A percentile compares a stretch with the other conserved stretches of the same genome.
phyloP scores from a whole-genome alignment of 805 yeast genomes.

The Yarrowia keelungensis region DNA sequence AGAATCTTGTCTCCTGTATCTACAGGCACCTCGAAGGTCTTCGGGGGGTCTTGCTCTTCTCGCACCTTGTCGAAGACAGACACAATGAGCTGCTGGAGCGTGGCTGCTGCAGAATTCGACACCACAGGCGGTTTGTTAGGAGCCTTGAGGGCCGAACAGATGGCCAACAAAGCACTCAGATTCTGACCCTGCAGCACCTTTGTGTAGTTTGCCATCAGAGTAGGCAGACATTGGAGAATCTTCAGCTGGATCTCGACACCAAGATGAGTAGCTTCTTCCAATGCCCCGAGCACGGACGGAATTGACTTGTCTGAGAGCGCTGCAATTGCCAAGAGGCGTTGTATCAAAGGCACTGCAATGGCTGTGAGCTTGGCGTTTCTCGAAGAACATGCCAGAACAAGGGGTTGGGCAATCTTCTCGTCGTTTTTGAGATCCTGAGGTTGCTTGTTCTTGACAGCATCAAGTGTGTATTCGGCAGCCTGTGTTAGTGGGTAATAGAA shows the following conservation, averaged over 20 bases:
- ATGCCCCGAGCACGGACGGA: constrained; percentile 66
- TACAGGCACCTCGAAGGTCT: constrained; percentile 52
- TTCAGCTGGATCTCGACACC: constrained; percentile 86
- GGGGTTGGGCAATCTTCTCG: constrained; percentile 69
- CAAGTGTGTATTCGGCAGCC: constrained; percentile 33
- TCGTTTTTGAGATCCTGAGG: constrained; percentile 52
- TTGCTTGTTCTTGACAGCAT: constrained; percentile 23
- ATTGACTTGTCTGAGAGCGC: constrained; percentile 62
- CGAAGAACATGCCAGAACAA: constrained; percentile 72
- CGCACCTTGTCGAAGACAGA: constrained; percentile 74
- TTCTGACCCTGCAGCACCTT: constrained; percentile 60
- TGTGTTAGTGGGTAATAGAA: constrained; percentile 7
- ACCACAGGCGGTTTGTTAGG: constrained; percentile 77
- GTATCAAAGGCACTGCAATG: constrained; percentile 74
- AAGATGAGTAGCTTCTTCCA: constrained; percentile 74
- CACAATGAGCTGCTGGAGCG: constrained; percentile 83
- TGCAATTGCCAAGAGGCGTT: constrained; percentile 61
- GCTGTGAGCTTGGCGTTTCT: constrained; percentile 76
- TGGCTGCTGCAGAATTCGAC: constrained; percentile 89
- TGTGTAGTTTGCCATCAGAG: constrained; percentile 70
- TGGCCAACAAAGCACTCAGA: constrained; percentile 64
- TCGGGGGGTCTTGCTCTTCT: constrained; percentile 49
- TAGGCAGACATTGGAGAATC: constrained; percentile 81
- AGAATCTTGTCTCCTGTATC: constrained; percentile 56
- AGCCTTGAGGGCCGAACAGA: constrained; percentile 75